Percentiles rank a stretch among this genome's conserved stretches.
These are phyloP conservation scores for Ophiostoma himal-ulmi DNA, from an alignment of 2,329 filamentous ascomycete genomes.

Conservation along the genomic window DNA sequence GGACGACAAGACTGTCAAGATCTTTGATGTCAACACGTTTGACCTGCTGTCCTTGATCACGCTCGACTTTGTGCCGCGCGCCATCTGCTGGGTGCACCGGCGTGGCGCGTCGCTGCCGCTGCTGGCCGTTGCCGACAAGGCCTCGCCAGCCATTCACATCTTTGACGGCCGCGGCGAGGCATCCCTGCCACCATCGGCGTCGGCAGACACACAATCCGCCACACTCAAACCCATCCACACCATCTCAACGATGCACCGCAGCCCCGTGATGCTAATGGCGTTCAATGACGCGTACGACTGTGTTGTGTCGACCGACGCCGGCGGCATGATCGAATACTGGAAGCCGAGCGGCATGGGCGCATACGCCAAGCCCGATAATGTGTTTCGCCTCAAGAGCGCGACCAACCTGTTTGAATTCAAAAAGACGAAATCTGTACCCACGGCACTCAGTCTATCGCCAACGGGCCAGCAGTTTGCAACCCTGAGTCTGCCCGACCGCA, in stretches of 20 bases:
- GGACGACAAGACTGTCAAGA: conserved; percentile 69
- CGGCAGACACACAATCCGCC: not conserved
- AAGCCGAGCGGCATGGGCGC: conserved; percentile 56
- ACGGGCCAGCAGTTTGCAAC: conserved; percentile 80
- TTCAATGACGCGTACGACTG: conserved; percentile 89
- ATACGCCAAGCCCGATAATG: conserved; percentile 85
- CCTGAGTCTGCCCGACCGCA: conserved; percentile 87
- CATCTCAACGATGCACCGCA: conserved; percentile 72
- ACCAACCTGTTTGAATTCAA: conserved; percentile 97
- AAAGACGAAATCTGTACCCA: conserved; percentile 80
- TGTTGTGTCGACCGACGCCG: conserved; percentile 80
- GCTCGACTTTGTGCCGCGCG: conserved; percentile 68
- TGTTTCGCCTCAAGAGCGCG: conserved; percentile 88
- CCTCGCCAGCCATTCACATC: conserved; percentile 66
- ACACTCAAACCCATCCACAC: conserved; percentile 61
- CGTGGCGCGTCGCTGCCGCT: conserved; percentile 82
- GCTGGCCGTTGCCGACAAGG: conserved; percentile 74
- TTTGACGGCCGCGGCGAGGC: conserved; percentile 88
- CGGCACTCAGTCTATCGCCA: conserved; percentile 77
- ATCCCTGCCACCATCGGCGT: conserved; percentile 31
- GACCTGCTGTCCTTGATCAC: conserved; percentile 77
- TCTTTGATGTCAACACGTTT: conserved; percentile 79
- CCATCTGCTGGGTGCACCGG: conserved; percentile 86
- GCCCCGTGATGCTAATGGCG: conserved; percentile 73
- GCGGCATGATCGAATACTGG: conserved; percentile 98